A percentile compares a stretch with the other conserved stretches of the same genome.
phyloP scores from a whole-genome alignment of 2,329 filamentous ascomycete genomes.

The Fusarium piperis region DNA sequence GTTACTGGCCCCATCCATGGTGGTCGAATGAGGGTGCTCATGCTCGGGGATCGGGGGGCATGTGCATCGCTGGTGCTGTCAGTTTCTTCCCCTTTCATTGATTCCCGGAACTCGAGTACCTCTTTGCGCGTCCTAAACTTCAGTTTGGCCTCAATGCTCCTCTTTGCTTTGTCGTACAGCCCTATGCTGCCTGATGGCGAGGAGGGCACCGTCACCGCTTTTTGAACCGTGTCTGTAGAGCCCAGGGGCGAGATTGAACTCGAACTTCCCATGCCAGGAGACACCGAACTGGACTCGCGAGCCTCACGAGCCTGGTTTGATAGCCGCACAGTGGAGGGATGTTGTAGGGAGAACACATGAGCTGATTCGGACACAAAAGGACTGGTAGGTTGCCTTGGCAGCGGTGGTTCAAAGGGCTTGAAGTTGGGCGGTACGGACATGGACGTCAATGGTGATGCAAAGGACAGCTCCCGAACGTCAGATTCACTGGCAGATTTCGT shows the following conservation, averaged over 20 bases:
- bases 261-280: neutral
- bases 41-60: conserved; percentile 31
- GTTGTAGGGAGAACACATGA: conserved; percentile 59
- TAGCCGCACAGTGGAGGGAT: conserved; percentile 27
- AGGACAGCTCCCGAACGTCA: conserved; percentile 33
- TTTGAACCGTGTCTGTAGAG: neutral
- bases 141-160: conserved; percentile 37
- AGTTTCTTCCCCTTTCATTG: neutral
- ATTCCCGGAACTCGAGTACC: neutral
- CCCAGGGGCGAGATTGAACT: conserved; percentile 20
- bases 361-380: conserved; percentile 59
- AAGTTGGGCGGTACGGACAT: conserved; percentile 22
- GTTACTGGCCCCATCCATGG: conserved; percentile 20
- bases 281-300: conserved; percentile 8
- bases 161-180: conserved; percentile 36
- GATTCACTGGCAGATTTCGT: conserved; percentile 50
- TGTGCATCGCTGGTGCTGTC: conserved; percentile 11
- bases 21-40: neutral
- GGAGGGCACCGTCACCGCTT: neutral
- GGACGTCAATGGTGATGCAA: conserved; percentile 40
- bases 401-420: conserved; percentile 17
- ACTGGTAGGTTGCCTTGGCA: conserved; percentile 43
- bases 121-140: conserved; percentile 22
- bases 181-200: neutral
- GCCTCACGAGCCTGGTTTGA: conserved; percentile 10